phyloP scores from a whole-genome alignment of 306 rosid genomes.

The Styphnolobium japonicum region DNA sequence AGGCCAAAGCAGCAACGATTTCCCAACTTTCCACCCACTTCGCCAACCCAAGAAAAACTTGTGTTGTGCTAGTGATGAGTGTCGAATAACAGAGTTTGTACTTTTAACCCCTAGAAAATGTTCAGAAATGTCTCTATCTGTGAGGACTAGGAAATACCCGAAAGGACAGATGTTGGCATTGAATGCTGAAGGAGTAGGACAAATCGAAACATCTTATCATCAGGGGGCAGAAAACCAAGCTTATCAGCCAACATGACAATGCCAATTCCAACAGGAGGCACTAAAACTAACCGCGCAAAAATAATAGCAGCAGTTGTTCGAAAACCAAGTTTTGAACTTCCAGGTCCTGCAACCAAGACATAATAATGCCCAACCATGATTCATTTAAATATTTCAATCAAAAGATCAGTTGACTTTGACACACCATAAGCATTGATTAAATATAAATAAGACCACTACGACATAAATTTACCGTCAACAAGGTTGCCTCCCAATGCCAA shows the following conservation, averaged over 20 bases:
- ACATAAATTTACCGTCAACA: slow-evolving; percentile 69
- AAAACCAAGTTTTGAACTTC: slow-evolving; percentile 89
- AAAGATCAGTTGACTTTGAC: background rate
- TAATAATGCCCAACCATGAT: background rate
- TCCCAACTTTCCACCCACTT: slow-evolving; percentile 11
- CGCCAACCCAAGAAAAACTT: background rate
- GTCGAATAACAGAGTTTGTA: background rate
- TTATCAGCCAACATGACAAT: slow-evolving; percentile 90
- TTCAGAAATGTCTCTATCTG: background rate
- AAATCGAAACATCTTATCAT: slow-evolving; percentile 84
- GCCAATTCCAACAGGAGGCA: slow-evolving; percentile 89
- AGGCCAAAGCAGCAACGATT: background rate
- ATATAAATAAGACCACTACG: background rate
- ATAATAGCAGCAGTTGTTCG: slow-evolving; percentile 88
- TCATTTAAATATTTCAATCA: slow-evolving; percentile 9
- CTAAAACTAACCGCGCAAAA: slow-evolving; percentile 71
- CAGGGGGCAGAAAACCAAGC: slow-evolving; percentile 90
- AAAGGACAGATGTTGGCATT: slow-evolving; percentile 95
- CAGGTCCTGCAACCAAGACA: slow-evolving; percentile 75
- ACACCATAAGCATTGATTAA: background rate
- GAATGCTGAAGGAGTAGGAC: slow-evolving; percentile 94
- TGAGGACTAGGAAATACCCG: slow-evolving; percentile 52
- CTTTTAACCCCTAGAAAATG: slow-evolving; percentile 4
- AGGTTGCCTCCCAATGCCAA: slow-evolving; percentile 98
- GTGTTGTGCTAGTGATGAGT: slow-evolving; percentile 4